Conservation (phyloP, 2,329 filamentous ascomycete species). For the Fusarium sp. region DNA sequence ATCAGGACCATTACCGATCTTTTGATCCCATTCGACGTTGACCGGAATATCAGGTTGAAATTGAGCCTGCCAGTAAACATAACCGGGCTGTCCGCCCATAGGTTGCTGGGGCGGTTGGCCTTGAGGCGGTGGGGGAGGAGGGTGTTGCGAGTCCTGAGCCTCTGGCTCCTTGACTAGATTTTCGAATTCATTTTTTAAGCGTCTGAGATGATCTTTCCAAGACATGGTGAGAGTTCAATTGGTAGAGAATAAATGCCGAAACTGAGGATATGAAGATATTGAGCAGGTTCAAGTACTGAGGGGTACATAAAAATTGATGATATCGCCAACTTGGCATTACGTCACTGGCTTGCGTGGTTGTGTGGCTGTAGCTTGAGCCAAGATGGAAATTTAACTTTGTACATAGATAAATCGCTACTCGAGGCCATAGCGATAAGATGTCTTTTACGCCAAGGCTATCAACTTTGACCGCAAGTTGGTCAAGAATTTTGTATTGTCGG, state of each 20-base stretch:
- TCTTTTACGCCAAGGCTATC: too few species aligned
- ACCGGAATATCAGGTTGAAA: constrained; percentile 61
- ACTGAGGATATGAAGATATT: background rate
- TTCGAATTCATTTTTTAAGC: constrained; percentile 54
- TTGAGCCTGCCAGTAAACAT: constrained; percentile 63
- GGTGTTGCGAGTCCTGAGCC: constrained; percentile 36
- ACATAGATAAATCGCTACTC: too few species aligned
- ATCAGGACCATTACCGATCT: constrained; percentile 65
- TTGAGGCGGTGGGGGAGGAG: constrained; percentile 37
- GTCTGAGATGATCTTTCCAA: constrained; percentile 54
- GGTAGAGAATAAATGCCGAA: background rate
- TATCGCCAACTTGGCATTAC: constrained; percentile 29
- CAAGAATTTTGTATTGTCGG: too few species aligned
- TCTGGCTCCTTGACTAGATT: constrained; percentile 48
- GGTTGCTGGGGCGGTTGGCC: constrained; percentile 39
- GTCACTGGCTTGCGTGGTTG: constrained; percentile 27
- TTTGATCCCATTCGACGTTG: constrained; percentile 63
- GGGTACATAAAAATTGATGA: background rate
- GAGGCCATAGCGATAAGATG: too few species aligned
- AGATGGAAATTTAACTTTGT: too few species aligned
- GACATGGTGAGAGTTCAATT: constrained; percentile 40
- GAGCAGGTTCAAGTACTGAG: background rate
- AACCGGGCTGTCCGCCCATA: constrained; percentile 27
- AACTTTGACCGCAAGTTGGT: too few species aligned
- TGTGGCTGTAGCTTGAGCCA: constrained; percentile 11